These are phyloP conservation scores for Penicillium steckii DNA, from an alignment of 495 filamentous ascomycete species.

Conservation along the genomic window DNA sequence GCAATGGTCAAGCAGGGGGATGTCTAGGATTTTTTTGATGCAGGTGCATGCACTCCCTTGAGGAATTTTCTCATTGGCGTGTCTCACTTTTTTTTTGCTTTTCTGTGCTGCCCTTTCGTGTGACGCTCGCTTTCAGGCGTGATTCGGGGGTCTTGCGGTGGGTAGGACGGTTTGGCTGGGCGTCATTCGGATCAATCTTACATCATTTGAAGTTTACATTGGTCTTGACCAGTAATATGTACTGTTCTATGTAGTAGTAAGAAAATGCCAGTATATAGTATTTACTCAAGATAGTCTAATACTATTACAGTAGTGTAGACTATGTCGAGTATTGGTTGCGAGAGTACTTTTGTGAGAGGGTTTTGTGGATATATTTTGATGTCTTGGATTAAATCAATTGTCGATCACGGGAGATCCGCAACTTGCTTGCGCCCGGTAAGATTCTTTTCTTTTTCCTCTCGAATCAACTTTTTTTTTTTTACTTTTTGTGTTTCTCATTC, in stretches of 20 bases:
- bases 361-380: not conserved
- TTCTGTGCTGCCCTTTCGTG: not conserved
- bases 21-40: conserved; percentile 7
- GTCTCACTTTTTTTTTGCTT: not conserved
- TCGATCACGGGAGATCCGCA: conserved; percentile 26
- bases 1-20: too few relatives aligned
- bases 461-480: not conserved
- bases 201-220: conserved; percentile 7
- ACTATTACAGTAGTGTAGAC: too few relatives aligned
- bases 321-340: too few relatives aligned
- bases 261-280: too few relatives aligned
- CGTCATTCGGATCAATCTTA: conserved; percentile 21
- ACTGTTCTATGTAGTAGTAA: too few relatives aligned
- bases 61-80: conserved; percentile 1
- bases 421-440: not conserved
- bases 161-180: conserved; percentile 20
- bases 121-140: not conserved
- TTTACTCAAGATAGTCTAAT: too few relatives aligned
- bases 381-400: not conserved
- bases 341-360: too few relatives aligned
- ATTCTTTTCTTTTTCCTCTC: not conserved
- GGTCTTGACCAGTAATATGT: too few relatives aligned
- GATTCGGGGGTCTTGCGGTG: conserved; percentile 1
- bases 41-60: conserved; percentile 6
- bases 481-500: not conserved